Evolutionary conservation across 768 basidiomycete genomes (phyloP).

Genomic region (Lanmaoa pseudosensibilis): DNA sequence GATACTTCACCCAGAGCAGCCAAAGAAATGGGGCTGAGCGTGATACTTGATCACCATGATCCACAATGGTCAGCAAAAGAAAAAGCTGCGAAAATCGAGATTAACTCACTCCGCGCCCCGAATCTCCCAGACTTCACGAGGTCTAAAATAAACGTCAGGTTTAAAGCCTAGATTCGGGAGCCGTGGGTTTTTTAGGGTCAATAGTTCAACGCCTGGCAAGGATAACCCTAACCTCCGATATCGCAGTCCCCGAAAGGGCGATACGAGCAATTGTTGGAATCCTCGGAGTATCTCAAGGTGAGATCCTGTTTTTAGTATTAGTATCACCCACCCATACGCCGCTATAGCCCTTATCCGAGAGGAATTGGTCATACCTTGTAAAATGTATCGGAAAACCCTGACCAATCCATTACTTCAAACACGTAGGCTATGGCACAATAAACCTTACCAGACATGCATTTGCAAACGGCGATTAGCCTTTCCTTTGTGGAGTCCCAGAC

Average conservation of each 20-base stretch:
- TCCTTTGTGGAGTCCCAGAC: slow-evolving; percentile 66
- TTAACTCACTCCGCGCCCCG: slow-evolving; percentile 63
- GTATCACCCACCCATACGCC: neutral
- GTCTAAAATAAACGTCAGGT: slow-evolving; percentile 70
- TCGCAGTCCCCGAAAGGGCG: slow-evolving; percentile 60
- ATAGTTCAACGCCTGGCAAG: neutral
- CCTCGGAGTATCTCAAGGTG: slow-evolving; percentile 60
- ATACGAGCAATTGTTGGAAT: slow-evolving; percentile 52
- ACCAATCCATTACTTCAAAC: slow-evolving; percentile 2
- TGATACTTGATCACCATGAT: slow-evolving; percentile 49
- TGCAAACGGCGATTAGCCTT: slow-evolving; percentile 75
- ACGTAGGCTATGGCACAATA: neutral
- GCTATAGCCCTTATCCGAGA: neutral
- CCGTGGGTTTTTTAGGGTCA: neutral
- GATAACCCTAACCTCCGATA: slow-evolving; percentile 51
- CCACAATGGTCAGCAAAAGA: slow-evolving; percentile 10
- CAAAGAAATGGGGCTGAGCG: slow-evolving; percentile 80
- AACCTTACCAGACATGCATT: slow-evolving; percentile 80
- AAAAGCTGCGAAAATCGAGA: neutral
- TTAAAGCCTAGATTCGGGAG: slow-evolving; percentile 45
- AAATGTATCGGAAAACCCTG: slow-evolving; percentile 83
- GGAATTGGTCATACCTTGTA: slow-evolving; percentile 53
- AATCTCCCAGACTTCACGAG: slow-evolving; percentile 87
- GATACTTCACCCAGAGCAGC: slow-evolving; percentile 69
- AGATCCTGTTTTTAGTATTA: slow-evolving; percentile 48